Conservation (phyloP, 257 asterid species). For the Gentiana straminea region DNA sequence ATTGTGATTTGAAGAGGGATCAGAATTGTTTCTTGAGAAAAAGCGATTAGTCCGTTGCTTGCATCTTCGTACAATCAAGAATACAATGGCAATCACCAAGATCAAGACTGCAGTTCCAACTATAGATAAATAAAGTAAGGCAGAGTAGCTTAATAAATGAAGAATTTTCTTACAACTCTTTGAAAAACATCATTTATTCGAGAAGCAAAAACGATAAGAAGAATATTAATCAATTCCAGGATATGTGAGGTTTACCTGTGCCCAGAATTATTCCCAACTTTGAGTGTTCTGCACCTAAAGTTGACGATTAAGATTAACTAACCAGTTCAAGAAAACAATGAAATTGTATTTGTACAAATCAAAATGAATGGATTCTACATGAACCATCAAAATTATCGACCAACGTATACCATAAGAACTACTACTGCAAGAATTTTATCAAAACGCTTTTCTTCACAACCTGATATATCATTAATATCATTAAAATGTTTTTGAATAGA, state of each 20-base stretch:
- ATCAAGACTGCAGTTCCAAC: slow-evolving; percentile 22
- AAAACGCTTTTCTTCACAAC: no score
- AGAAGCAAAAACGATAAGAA: neutral
- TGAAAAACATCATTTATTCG: no score
- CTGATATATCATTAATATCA: no score
- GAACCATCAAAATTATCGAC: no score
- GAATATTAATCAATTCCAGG: neutral
- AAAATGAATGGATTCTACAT: no score
- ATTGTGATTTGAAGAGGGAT: slow-evolving; percentile 33
- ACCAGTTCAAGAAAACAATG: no score
- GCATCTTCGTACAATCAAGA: slow-evolving; percentile 15
- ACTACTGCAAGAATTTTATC: neutral
- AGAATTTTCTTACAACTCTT: no score
- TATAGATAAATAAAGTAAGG: slow-evolving; percentile 20
- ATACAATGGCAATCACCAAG: neutral
- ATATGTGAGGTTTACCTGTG: neutral
- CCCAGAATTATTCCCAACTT: neutral
- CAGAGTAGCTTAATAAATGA: neutral
- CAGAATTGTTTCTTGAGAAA: slow-evolving; percentile 27
- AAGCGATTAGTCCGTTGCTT: slow-evolving; percentile 23
- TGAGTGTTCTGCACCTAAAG: neutral
- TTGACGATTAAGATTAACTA: no score
- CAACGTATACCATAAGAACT: no score
- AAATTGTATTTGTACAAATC: no score
- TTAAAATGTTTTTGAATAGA: no score